Conservation (phyloP, 345 rosid species). For the Arabidopsis thaliana region TAIR10.1 NC_003071.7:1067501-1068000, state of each 20-base stretch:
- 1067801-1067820: conserved; percentile 4
- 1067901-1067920: no score
- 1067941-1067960: background rate
- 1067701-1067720: conserved; percentile 94
- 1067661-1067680: conserved; percentile 80
- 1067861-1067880: background rate
- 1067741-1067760: conserved; percentile 98
- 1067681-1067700: conserved; percentile 84
- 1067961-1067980: background rate
- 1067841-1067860: conserved; percentile 1
- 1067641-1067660: conserved; percentile 81
- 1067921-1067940: background rate
- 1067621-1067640: conserved; percentile 51
- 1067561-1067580: background rate
- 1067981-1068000: background rate
- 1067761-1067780: conserved; percentile 92
- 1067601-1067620: conserved; percentile 16
- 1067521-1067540: conserved; percentile 94
- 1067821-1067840: background rate
- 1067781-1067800: conserved; percentile 96
- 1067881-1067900: background rate
- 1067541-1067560: conserved; percentile 64
- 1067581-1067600: conserved; percentile 13
- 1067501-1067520: conserved; percentile 97
- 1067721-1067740: conserved; percentile 98